phyloP scores from a whole-genome alignment of 140 eudicot species.

The Senecio squalidus region DNA sequence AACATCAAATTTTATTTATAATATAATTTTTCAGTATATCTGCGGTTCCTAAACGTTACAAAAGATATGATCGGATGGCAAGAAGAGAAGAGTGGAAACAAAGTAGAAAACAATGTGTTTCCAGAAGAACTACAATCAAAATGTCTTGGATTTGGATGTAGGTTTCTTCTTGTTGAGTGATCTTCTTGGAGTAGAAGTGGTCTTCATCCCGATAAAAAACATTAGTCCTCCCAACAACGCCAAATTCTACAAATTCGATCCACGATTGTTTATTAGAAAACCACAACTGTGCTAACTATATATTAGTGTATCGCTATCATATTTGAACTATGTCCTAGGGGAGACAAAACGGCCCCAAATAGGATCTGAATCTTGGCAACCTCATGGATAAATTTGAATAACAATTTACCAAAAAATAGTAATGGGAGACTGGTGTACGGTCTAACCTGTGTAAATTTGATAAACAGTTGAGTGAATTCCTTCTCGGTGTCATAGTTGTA shows the following conservation, averaged over 20 bases:
- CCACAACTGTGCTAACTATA: too few species aligned
- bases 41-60: too few species aligned
- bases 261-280: not conserved
- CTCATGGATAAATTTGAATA: not conserved
- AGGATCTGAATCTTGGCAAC: too few species aligned
- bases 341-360: too few species aligned
- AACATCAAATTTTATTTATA: too few species aligned
- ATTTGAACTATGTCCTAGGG: too few species aligned
- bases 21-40: too few species aligned
- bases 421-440: too few species aligned
- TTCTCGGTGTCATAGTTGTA: slow-evolving; percentile 84
- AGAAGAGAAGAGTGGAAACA: not conserved
- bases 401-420: not conserved
- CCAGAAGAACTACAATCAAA: not conserved
- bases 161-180: slow-evolving; percentile 56
- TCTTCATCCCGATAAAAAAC: slow-evolving; percentile 88
- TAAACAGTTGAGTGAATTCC: slow-evolving; percentile 67
- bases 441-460: slow-evolving; percentile 71
- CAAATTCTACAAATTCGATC: slow-evolving; percentile 46
- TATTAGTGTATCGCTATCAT: too few species aligned
- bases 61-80: too few species aligned
- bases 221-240: slow-evolving; percentile 72
- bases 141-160: slow-evolving; percentile 60
- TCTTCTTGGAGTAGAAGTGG: slow-evolving; percentile 63
- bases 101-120: not conserved